A percentile compares a stretch with the other conserved stretches of the same genome.
Evolutionary conservation across 768 basidiomycete genomes (phyloP).

Genomic region (Calocybe indica): DNA sequence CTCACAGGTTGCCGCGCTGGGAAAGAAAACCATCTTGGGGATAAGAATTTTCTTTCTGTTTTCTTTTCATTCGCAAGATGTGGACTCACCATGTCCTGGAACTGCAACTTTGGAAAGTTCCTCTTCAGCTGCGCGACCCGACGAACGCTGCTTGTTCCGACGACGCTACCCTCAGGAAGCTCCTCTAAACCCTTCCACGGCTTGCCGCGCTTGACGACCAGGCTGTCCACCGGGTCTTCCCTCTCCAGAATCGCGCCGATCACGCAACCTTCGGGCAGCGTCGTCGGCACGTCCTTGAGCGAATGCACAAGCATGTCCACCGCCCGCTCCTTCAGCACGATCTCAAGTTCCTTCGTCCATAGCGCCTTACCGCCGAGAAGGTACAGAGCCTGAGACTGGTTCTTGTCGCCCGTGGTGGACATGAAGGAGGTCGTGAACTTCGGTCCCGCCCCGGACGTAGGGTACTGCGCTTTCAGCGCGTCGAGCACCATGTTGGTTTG

Average conservation of each 20-base stretch:
- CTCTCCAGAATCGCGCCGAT: constrained; percentile 82
- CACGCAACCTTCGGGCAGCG: constrained; percentile 76
- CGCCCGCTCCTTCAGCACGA: constrained; percentile 58
- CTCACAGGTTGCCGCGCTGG: constrained; percentile 85
- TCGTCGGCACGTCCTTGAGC: constrained; percentile 91
- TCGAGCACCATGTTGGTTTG: constrained; percentile 81
- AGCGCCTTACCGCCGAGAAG: constrained; percentile 86
- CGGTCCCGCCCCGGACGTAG: constrained; percentile 34
- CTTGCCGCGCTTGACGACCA: constrained; percentile 76
- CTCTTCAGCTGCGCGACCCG: constrained; percentile 86
- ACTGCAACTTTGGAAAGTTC: constrained; percentile 67
- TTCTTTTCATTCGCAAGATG: neutral
- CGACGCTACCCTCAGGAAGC: constrained; percentile 78
- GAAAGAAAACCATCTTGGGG: neutral
- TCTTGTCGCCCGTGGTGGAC: constrained; percentile 79
- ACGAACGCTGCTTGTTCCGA: constrained; percentile 95
- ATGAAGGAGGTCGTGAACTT: constrained; percentile 42
- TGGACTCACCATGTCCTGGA: constrained; percentile 80
- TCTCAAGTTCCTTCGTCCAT: constrained; percentile 97
- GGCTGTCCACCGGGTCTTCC: constrained; percentile 83
- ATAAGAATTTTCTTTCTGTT: neutral
- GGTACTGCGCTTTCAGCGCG: constrained; percentile 52
- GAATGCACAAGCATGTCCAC: constrained; percentile 94
- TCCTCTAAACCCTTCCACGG: constrained; percentile 72
- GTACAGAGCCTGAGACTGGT: constrained; percentile 83